phyloP scores from a whole-genome alignment of 2,329 filamentous ascomycete species.

The Colletotrichum coccodes region DNA sequence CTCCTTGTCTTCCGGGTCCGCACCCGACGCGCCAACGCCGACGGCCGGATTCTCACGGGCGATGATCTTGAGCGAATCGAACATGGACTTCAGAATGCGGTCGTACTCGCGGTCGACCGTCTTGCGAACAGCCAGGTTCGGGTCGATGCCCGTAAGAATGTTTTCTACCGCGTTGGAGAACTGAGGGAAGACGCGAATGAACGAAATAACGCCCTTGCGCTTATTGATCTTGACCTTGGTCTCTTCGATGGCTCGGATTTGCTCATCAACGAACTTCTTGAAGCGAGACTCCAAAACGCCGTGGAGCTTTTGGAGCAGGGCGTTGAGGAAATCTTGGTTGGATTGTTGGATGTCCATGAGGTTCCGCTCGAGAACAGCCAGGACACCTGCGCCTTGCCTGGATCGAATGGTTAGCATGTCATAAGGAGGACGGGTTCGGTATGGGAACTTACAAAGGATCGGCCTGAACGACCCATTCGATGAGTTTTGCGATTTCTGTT shows the following conservation, averaged over 20 bases:
- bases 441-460: slow-evolving; percentile 80
- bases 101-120: slow-evolving; percentile 89
- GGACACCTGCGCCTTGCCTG: slow-evolving; percentile 88
- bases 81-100: slow-evolving; percentile 93
- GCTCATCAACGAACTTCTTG: slow-evolving; percentile 90
- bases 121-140: slow-evolving; percentile 72
- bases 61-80: slow-evolving; percentile 95
- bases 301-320: slow-evolving; percentile 82
- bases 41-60: slow-evolving; percentile 74
- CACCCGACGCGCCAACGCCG: slow-evolving; percentile 52
- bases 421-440: neutral
- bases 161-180: slow-evolving; percentile 88
- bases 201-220: slow-evolving; percentile 94
- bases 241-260: slow-evolving; percentile 95
- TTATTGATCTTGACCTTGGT: slow-evolving; percentile 99
- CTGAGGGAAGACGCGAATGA: slow-evolving; percentile 91
- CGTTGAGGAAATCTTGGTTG: slow-evolving; percentile 91
- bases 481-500: slow-evolving; percentile 78
- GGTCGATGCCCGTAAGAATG: slow-evolving; percentile 73
- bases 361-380: slow-evolving; percentile 84
- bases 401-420: slow-evolving; percentile 30
- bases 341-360: slow-evolving; percentile 84
- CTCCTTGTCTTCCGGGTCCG: slow-evolving; percentile 88
- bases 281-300: slow-evolving; percentile 80
- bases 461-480: slow-evolving; percentile 83